A percentile compares a stretch with the other conserved stretches of the same genome.
Conservation (phyloP, 108 stramenopile species). For the Poteriospumella lacustris region DNA sequence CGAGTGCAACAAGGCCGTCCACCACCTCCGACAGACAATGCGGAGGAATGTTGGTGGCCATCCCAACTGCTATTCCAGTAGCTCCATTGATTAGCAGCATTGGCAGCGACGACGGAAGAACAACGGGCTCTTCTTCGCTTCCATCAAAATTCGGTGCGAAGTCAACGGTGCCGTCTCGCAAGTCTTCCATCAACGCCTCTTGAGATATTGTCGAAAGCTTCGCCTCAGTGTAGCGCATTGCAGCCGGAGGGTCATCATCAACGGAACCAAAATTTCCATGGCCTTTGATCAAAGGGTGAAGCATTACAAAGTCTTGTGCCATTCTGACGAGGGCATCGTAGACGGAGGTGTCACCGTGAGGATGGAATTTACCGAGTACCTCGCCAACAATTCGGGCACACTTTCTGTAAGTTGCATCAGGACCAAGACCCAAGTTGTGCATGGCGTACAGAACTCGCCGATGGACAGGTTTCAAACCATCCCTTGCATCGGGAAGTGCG, state of each 20-base stretch:
- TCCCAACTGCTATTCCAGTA: slow-evolving; percentile 86
- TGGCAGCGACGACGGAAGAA: slow-evolving; percentile 81
- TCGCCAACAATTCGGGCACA: slow-evolving; percentile 95
- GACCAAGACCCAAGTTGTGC: slow-evolving; percentile 70
- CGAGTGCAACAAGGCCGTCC: slow-evolving; percentile 63
- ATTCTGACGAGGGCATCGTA: slow-evolving; percentile 92
- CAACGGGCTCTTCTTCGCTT: slow-evolving; percentile 80
- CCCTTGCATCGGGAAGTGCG: slow-evolving; percentile 88
- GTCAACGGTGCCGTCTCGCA: slow-evolving; percentile 61
- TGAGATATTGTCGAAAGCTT: slow-evolving; percentile 66
- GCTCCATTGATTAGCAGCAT: slow-evolving; percentile 84
- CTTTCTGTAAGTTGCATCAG: slow-evolving; percentile 74
- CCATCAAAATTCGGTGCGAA: slow-evolving; percentile 16
- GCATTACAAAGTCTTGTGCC: slow-evolving; percentile 83
- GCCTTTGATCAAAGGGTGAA: slow-evolving; percentile 75
- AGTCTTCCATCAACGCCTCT: slow-evolving; percentile 71
- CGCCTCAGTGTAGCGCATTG: slow-evolving; percentile 95
- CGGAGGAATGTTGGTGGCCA: slow-evolving; percentile 95
- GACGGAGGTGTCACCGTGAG: slow-evolving; percentile 82
- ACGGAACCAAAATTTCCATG: slow-evolving; percentile 92
- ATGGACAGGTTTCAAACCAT: slow-evolving; percentile 94
- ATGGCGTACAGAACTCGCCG: slow-evolving; percentile 89
- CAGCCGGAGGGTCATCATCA: slow-evolving; percentile 91
- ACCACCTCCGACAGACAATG: slow-evolving; percentile 87
- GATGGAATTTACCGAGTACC: slow-evolving; percentile 83